Evolutionary conservation across 306 rosid genomes (phyloP).

Genomic region (Prunus mume): DNA sequence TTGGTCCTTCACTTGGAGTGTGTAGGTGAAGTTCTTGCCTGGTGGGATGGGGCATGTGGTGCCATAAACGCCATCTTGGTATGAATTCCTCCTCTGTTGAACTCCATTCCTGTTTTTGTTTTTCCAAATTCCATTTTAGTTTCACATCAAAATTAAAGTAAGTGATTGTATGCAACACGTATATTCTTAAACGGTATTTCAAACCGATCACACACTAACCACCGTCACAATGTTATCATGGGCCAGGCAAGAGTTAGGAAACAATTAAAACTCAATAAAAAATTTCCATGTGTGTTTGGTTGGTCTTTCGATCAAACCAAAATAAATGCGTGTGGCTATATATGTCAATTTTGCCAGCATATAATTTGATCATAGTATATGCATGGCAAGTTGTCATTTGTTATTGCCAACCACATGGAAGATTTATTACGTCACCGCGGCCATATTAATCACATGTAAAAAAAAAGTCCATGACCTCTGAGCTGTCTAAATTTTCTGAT

Average conservation of each 20-base stretch:
- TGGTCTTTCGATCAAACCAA: not conserved
- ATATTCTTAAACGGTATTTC: no score
- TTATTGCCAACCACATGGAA: no score
- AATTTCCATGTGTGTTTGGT: not conserved
- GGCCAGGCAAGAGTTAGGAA: no score
- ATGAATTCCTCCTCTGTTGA: conserved; percentile 85
- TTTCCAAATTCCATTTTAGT: not conserved
- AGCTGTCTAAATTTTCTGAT: no score
- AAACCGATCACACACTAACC: no score
- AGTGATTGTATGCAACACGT: no score
- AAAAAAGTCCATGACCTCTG: no score
- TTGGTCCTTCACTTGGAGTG: conserved; percentile 82
- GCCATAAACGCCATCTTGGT: conserved; percentile 78
- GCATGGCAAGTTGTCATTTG: not conserved
- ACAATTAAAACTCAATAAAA: no score
- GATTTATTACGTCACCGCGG: not conserved
- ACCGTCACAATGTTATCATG: no score
- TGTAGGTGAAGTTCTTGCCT: conserved; percentile 88
- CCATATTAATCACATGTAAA: not conserved
- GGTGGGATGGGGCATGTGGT: conserved; percentile 93
- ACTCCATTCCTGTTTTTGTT: conserved; percentile 65
- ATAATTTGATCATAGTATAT: not conserved
- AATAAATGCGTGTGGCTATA: not conserved
- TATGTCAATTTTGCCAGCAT: not conserved
- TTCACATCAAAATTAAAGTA: not conserved